These are phyloP conservation scores for Monilinia fructigena DNA, from an alignment of 2,329 filamentous ascomycete genomes.

Conservation along the genomic window DNA sequence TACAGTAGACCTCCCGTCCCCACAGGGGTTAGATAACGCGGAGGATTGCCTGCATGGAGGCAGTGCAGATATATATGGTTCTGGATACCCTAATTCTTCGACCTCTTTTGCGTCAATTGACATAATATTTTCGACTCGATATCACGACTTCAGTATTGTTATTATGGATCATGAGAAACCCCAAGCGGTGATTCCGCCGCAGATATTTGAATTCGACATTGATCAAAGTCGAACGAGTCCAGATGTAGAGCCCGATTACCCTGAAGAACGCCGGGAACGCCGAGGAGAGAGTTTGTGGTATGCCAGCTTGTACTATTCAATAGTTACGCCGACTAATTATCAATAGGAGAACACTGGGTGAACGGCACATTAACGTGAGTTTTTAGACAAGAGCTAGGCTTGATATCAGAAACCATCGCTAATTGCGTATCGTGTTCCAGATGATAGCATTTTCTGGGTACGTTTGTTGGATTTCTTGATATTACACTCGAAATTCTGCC, in stretches of 20 bases:
- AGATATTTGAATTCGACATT: conserved; percentile 32
- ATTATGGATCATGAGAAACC: conserved; percentile 38
- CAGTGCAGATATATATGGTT: conserved; percentile 23
- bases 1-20: conserved; percentile 17
- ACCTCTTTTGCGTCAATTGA: neutral
- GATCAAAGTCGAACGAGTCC: conserved; percentile 29
- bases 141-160: neutral
- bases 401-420: conserved; percentile 22
- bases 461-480: conserved; percentile 21
- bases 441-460: conserved; percentile 49
- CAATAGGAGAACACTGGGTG: conserved; percentile 43
- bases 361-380: conserved; percentile 45
- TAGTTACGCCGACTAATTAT: conserved; percentile 23
- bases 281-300: conserved; percentile 38
- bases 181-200: conserved; percentile 33
- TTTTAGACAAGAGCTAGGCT: neutral
- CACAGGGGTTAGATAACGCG: conserved; percentile 19
- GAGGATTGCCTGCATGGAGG: conserved; percentile 20
- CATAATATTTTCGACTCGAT: conserved; percentile 6
- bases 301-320: conserved; percentile 18
- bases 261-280: conserved; percentile 34
- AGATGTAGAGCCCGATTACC: conserved; percentile 31
- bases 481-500: neutral
- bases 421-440: conserved; percentile 30
- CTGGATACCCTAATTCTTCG: conserved; percentile 11